Evolutionary conservation across 495 filamentous ascomycete species (phyloP), one percentile per base, ranked within the genome.

Genomic region (Diplogelasinospora grovesii): DNA sequence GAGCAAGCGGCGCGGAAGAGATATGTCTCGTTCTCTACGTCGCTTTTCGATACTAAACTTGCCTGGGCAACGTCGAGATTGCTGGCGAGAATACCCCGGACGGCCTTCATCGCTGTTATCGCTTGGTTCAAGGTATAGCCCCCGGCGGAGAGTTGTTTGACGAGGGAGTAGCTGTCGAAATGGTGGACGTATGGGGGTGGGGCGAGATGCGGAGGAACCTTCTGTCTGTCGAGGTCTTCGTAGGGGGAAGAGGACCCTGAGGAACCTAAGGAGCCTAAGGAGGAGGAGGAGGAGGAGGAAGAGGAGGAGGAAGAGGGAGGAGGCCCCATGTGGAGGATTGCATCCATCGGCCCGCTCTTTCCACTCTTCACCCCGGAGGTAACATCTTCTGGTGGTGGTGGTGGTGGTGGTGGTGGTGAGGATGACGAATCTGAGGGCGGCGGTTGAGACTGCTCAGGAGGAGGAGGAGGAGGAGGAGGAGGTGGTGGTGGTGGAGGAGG

Each of bases 1-100:
- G 82, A 88, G 60, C 89, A 95, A 10, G 93, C 92, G 11, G 92
- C 90, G 26, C 85, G 77, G 68, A 99, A 99, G 23, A 97, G 73
- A 57, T 97, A 99, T 1, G 79, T 78, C 63, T 95, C 87, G 50
- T 92, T 93, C 54, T 90, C 85, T 3, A 88, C 73, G 52, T 89
- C 79, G 8, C 80, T 83, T 55, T 86, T 89, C 36, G 75, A 78
- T 1, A 94, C 83, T 20, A 96, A 60, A 3, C 76, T 82, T 13
- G 78, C 69, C 43, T 79, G 79, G 14, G 92, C 92, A 22, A 86
- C 65, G 45, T 86, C 77, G 31, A 95, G 71, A 53, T 97, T 94
- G 2, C 78, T 63, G 3, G 82, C 78, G 9, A 98, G 63, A 15
- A 93, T 70, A 7, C 65, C 68, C 20, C 89, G 77, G 16, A 97